Base-by-base conservation (phyloP, 176 grass and related monocot species). In the Oropetium thomaeum region DNA sequence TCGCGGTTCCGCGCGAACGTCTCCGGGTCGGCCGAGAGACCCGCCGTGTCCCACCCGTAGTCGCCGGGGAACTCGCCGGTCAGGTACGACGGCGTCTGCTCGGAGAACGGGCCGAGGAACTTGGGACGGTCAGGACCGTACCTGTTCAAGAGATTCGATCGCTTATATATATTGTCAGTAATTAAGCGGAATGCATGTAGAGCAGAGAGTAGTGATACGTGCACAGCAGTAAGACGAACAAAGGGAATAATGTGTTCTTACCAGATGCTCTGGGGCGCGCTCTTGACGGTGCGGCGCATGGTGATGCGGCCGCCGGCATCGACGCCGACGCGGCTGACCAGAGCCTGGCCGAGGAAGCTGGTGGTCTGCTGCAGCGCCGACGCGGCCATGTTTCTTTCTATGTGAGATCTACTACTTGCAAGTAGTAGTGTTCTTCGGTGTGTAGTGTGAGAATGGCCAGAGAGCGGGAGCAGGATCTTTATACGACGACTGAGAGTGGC, bases 11-110 rank as follows among this genome's bases (percentile, higher is more conserved):
- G 81, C 0, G 93, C 90, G 32, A 97, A 97, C 0, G 93, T 89
- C 80, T 97, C 93, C 0, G 93, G 93, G 77, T 97, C 93, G 0
- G 93, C 93, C 0, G 93, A 97, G 0, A 97, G 70, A 2, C 93
- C 93, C 0, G 93, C 93, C 0, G 93, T 97, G 80, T 97, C 93
- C 93, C 93, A 97, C 0, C 93, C 93, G 55, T 97, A 97, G 65
- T 97, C 93, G 0, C 93, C 93, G 17, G 93, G 90, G 47, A 93
- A 97, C 75, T 97, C 93, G 16, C 93, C 93, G 11, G 79, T 97
- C 19, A 97, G 74, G 77, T 97, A 97, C 8, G 90, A 89, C 9
- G 93, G 93, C 1, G 93, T 93, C 79, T 97, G 88, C 31, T 89
- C 93, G 0, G 93, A 97, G 90, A 97, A 93, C 3, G 93, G 93